Base-by-base conservation (phyloP, 768 basidiomycete genomes). In the Mycena kentingensis region DNA sequence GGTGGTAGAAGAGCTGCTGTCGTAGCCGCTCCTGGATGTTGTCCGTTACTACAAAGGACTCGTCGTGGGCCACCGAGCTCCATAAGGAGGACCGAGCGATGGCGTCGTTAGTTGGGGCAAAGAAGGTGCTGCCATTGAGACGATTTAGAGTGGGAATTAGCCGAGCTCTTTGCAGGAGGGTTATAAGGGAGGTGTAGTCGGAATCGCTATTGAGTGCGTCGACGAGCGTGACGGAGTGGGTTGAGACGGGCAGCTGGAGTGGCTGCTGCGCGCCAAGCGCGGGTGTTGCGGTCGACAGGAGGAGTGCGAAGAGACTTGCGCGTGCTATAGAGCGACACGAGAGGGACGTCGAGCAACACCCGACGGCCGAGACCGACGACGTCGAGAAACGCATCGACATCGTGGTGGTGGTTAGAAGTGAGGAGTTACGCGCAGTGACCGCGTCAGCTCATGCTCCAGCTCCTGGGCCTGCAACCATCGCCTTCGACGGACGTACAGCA, bases 51-150 rank as follows among this genome's bases (percentile, higher is more conserved):
- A 67, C 60, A 28, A 60, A 51, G 19, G 61, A 48, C 45, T 77
- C 70, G 50, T 75, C 73, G 18, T 75, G 66, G 22, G 81, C 66
- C 8, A 67, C 67, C 36, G 63, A 59, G 10, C 59, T 58, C 74
- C 77, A 77, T n/a, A 77, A 55, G 32, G 71, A 60, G 56, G 84
- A 76, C 24, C 75, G 78, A 56, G 81, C 70, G 59, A 95, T 82
- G 28, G 97, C 97, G 52, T 92, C 85, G 71, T 99, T 95, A 18
- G 92, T 97, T 2, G 97, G 97, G 2, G 97, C 97, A 64, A 98
- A 98, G 41, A 99, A 68, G 24, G 97, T 97, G 65, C 80, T 80
- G 34, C 77, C 82, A 52, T 89, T 85, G 59, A 99, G 84, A 59
- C 77, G 83, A 68, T 96, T 97, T 58, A 99, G 78, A 5, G 91